Evolutionary conservation across 176 grass and related monocot genomes (phyloP).

Genomic region (Oryza nivara): DNA sequence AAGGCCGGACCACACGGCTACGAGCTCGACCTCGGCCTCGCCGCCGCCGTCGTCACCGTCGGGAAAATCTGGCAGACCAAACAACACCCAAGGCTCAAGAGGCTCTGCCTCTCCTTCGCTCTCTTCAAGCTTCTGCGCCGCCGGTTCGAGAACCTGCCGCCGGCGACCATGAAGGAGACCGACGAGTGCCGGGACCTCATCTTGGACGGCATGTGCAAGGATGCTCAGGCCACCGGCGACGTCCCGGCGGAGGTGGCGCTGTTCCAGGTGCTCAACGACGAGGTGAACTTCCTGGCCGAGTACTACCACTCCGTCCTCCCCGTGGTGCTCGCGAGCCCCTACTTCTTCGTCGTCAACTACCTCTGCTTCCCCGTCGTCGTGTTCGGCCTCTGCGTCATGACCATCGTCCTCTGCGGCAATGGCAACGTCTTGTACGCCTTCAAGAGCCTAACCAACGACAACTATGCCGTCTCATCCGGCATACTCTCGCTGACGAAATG

Average conservation of each 20-base stretch:
- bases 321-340: slow-evolving; percentile 24
- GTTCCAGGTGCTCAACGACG: slow-evolving; percentile 28
- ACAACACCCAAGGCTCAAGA: no score
- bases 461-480: not conserved
- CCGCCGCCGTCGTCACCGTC: not conserved
- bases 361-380: not conserved
- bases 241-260: not conserved
- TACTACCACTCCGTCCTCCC: slow-evolving; percentile 36
- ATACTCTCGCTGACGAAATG: not conserved
- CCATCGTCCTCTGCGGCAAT: not conserved
- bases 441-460: not conserved
- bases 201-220: not conserved
- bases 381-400: not conserved
- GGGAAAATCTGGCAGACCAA: not conserved
- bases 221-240: no score
- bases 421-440: not conserved
- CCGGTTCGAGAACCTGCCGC: not conserved
- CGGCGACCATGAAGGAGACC: not conserved
- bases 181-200: not conserved
- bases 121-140: slow-evolving; percentile 33
- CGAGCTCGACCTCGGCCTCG: not conserved
- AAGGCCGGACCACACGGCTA: not conserved
- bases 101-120: slow-evolving; percentile 1
- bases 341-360: slow-evolving; percentile 26
- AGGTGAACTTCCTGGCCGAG: slow-evolving; percentile 27